Evolutionary conservation across 352 stramenopile species (phyloP).

Genomic region (Phytopythium helicoides): DNA sequence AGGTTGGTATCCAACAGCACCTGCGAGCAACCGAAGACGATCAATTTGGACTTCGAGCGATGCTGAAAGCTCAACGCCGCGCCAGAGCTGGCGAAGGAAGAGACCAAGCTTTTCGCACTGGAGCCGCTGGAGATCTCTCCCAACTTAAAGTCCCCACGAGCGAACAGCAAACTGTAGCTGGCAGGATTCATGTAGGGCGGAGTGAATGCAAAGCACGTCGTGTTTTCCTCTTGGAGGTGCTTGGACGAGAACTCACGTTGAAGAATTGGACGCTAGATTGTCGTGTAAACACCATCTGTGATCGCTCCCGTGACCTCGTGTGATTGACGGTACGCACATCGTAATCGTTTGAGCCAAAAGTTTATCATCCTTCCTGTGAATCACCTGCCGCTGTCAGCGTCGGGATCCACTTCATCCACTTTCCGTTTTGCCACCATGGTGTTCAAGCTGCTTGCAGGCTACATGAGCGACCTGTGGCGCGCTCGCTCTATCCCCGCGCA

Average conservation of each 20-base stretch:
- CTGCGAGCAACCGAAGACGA: constrained; percentile 17
- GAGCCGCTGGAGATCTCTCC: constrained; percentile 9
- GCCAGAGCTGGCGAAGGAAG: constrained; percentile 28
- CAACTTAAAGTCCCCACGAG: not conserved
- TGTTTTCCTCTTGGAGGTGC: too few relatives aligned
- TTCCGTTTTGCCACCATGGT: constrained; percentile 19
- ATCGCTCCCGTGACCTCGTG: too few relatives aligned
- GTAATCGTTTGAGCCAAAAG: too few relatives aligned
- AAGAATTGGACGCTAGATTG: too few relatives aligned
- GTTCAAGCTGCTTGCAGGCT: constrained; percentile 42
- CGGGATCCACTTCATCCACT: too few relatives aligned
- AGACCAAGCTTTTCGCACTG: constrained; percentile 18
- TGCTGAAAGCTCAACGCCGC: constrained; percentile 38
- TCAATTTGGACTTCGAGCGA: constrained; percentile 18
- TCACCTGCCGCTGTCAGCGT: too few relatives aligned
- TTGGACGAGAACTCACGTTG: too few relatives aligned
- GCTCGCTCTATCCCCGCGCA: constrained; percentile 39
- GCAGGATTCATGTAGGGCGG: not conserved
- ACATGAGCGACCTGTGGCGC: constrained; percentile 40
- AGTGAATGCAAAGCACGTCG: not conserved
- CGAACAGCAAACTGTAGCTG: not conserved
- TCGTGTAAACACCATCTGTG: too few relatives aligned
- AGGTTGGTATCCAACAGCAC: constrained; percentile 22
- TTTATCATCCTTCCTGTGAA: too few relatives aligned
- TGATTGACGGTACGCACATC: too few relatives aligned